Conservation (phyloP, 1,284 basidiomycete species). For the Earliella scabrosa region DNA sequence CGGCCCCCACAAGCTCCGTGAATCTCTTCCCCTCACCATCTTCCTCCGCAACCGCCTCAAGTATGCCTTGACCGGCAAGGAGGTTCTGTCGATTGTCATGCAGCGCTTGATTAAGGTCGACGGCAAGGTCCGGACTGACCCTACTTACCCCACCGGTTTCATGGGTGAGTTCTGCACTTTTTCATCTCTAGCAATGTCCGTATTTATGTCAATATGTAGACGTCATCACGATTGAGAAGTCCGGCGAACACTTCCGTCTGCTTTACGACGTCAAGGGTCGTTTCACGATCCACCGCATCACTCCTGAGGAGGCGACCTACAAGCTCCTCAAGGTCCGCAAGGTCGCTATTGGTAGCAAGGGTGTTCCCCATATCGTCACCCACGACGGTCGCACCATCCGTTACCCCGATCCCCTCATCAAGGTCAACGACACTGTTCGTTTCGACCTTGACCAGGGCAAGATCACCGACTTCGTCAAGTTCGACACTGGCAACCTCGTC, state of each 20-base stretch:
- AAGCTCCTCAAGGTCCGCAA: conserved; percentile 98
- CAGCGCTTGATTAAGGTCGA: conserved; percentile 99
- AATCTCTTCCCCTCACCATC: conserved; percentile 93
- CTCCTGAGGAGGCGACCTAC: conserved; percentile 96
- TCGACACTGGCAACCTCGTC: conserved; percentile 97
- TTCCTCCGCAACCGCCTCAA: conserved; percentile 99
- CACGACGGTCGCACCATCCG: conserved; percentile 99
- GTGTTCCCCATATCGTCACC: conserved; percentile 97
- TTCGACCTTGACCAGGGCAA: conserved; percentile 96
- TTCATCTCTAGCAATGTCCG: neutral
- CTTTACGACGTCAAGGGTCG: conserved; percentile 99
- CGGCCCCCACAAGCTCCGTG: conserved; percentile 98
- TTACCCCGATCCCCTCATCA: conserved; percentile 96
- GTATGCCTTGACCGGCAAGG: conserved; percentile 96
- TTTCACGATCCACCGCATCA: conserved; percentile 99
- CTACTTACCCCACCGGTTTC: conserved; percentile 97
- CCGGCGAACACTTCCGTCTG: conserved; percentile 99
- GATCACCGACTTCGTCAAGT: conserved; percentile 93
- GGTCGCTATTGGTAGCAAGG: conserved; percentile 90
- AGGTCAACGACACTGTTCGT: conserved; percentile 98
- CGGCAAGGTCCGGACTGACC: conserved; percentile 97
- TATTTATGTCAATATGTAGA: conserved; percentile 51
- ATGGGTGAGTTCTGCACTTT: conserved; percentile 65
- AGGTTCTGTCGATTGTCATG: conserved; percentile 94
- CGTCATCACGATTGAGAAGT: conserved; percentile 97